Evolutionary conservation across 139 green algal species (phyloP).

Genomic region (Ettlia oleoabundans): DNA sequence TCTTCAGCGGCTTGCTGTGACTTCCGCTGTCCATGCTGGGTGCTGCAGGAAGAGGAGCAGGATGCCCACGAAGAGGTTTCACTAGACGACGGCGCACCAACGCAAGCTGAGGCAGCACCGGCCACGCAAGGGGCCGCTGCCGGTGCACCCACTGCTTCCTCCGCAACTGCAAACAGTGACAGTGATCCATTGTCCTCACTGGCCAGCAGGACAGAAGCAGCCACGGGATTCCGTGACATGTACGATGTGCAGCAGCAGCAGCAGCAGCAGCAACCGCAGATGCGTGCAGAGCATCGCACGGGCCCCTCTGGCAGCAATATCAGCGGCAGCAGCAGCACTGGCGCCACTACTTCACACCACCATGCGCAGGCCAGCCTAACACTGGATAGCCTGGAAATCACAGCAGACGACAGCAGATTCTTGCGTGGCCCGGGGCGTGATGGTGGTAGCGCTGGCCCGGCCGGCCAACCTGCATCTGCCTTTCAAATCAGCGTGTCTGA

Average conservation of each 20-base stretch:
- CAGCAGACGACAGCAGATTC: neutral
- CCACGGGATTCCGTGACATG: neutral
- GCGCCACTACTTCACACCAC: neutral
- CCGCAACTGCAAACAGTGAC: neutral
- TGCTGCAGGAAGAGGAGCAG: neutral
- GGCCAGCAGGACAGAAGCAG: neutral
- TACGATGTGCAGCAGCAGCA: neutral
- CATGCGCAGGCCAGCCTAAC: neutral
- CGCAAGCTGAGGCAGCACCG: no score
- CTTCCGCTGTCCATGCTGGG: neutral
- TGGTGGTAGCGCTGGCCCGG: neutral
- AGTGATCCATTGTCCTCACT: neutral
- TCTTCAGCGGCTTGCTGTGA: neutral
- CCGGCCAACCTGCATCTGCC: neutral
- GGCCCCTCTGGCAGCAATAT: neutral
- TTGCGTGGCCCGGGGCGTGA: no score
- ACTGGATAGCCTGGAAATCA: conserved; percentile 22
- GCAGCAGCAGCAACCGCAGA: neutral
- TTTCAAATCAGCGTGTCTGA: conserved; percentile 71
- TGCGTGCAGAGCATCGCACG: neutral
- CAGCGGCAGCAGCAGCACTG: neutral
- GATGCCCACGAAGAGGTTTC: conserved; percentile 31
- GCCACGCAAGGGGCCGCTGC: no score
- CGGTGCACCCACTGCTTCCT: neutral
- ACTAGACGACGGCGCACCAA: conserved; percentile 27